Evolutionary conservation across 208 protist species (phyloP).

Genomic region (Leishmania turanica): DNA sequence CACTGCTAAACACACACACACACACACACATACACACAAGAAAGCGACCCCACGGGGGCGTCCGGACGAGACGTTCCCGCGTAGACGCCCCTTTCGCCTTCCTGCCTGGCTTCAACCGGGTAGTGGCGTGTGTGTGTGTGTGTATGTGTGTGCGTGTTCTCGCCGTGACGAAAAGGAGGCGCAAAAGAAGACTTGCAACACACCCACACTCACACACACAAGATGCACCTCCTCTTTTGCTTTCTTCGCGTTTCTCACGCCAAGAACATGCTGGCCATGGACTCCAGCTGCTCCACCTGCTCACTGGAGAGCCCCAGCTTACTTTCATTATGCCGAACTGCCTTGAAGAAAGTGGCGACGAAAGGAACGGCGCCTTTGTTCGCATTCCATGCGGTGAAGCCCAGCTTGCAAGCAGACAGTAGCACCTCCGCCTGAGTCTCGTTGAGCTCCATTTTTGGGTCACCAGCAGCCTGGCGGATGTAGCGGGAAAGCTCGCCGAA

Average conservation of each 20-base stretch:
- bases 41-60: neutral
- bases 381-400: conserved; percentile 80
- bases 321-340: conserved; percentile 50
- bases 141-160: conserved; percentile 1
- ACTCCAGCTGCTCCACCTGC: conserved; percentile 59
- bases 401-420: conserved; percentile 74
- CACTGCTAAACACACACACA: neutral
- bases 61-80: neutral
- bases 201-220: too few species aligned
- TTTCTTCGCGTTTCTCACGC: conserved; percentile 15
- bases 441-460: conserved; percentile 40
- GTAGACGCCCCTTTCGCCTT: neutral
- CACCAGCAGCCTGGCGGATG: conserved; percentile 47
- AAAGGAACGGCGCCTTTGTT: conserved; percentile 57
- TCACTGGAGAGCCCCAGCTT: conserved; percentile 58
- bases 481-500: conserved; percentile 64
- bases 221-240: neutral
- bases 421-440: conserved; percentile 65
- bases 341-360: conserved; percentile 71
- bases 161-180: neutral
- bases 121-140: conserved; percentile 5
- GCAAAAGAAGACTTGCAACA: neutral
- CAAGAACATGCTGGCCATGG: conserved; percentile 69
- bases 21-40: neutral
- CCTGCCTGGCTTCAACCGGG: neutral